These are phyloP conservation scores for Linnemannia schmuckeri DNA, from an alignment of 192 early-diverging fungal genomes.

Conservation along the genomic window DNA sequence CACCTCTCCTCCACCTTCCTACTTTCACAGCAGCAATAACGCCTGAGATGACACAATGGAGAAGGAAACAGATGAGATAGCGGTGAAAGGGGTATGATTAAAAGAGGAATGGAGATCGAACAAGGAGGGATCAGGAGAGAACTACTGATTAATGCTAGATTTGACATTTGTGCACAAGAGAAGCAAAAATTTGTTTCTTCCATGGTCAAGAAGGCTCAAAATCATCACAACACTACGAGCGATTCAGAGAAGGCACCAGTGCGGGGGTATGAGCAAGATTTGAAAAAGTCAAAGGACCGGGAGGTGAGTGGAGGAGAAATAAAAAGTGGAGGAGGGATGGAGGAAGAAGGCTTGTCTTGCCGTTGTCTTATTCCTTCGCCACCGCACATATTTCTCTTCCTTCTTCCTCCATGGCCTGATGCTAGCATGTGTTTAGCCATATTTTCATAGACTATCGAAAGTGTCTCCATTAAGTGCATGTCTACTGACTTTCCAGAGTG, in stretches of 20 bases:
- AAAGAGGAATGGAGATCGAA: neutral
- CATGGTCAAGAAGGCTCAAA: neutral
- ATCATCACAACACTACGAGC: neutral
- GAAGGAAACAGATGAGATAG: neutral
- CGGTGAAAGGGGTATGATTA: neutral
- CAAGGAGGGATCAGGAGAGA: neutral
- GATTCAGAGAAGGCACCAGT: neutral
- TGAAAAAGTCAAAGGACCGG: neutral
- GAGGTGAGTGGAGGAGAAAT: neutral
- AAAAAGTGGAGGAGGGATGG: neutral
- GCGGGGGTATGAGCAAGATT: neutral
- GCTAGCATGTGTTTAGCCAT: neutral
- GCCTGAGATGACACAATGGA: no score
- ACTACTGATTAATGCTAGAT: no score
- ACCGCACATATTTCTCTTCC: neutral
- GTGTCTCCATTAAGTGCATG: neutral
- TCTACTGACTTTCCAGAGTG: neutral
- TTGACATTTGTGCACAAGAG: no score
- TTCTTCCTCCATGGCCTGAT: neutral
- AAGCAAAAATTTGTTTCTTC: neutral
- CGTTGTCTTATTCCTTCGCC: neutral
- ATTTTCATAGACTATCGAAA: neutral
- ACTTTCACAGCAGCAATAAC: no score
- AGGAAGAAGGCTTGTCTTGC: neutral
- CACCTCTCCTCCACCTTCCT: neutral